Percentiles rank a stretch among this genome's conserved stretches.
Conservation (phyloP, 2,329 filamentous ascomycete species). For the Tympanopsis confertula region DNA sequence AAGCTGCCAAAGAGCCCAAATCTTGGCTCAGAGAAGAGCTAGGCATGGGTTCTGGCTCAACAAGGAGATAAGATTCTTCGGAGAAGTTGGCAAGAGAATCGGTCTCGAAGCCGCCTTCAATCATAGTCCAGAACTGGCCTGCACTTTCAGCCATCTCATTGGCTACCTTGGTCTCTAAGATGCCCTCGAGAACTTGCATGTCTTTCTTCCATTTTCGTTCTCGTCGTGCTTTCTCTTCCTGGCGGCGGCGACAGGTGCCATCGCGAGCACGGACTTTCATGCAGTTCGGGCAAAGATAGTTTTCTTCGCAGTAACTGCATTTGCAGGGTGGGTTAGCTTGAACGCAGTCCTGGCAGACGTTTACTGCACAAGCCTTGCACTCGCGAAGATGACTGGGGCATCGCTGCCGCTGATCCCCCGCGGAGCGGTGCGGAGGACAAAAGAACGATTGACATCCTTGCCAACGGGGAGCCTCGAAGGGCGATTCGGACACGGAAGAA, state of each 20-base stretch:
- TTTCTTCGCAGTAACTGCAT: conserved; percentile 26
- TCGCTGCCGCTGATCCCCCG: conserved; percentile 29
- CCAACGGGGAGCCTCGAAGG: conserved; percentile 22
- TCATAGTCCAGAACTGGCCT: conserved; percentile 20
- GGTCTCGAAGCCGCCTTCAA: too few relatives aligned
- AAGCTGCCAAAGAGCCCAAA: too few relatives aligned
- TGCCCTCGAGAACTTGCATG: conserved; percentile 23
- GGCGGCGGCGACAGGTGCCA: conserved; percentile 21
- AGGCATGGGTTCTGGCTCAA: too few relatives aligned
- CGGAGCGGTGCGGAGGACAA: conserved; percentile 25
- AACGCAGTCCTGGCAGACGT: conserved; percentile 30
- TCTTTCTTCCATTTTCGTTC: conserved; percentile 25
- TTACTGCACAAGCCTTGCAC: conserved; percentile 28
- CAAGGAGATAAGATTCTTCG: too few relatives aligned
- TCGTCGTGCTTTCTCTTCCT: conserved; percentile 21
- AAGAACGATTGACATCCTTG: conserved; percentile 33
- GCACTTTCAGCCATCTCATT: conserved; percentile 26
- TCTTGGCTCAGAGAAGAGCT: too few relatives aligned
- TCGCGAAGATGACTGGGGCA: conserved; percentile 28
- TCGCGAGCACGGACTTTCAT: conserved; percentile 18
- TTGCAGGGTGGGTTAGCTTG: conserved; percentile 23
- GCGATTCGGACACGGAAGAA: conserved; percentile 20
- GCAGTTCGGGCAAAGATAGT: conserved; percentile 30
- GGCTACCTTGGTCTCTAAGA: conserved; percentile 24
- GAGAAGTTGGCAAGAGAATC: too few relatives aligned